Conservation (phyloP, 73 alveolate species). For the Tetrahymena thermophila region DNA sequence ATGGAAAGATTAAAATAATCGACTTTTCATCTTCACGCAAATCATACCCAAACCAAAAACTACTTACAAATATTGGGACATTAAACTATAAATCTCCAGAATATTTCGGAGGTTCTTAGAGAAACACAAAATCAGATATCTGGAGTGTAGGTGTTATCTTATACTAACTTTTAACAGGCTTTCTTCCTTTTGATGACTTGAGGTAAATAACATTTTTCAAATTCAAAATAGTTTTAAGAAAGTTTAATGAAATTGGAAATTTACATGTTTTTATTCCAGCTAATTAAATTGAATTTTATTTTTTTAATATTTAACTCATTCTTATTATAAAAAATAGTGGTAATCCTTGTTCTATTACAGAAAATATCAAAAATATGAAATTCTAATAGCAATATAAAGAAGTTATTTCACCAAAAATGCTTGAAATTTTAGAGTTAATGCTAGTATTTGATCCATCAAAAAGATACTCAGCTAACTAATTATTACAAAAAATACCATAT, state of each 20-base stretch:
- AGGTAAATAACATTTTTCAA: neutral
- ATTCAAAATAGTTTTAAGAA: neutral
- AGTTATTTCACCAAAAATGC: neutral
- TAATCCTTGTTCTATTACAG: neutral
- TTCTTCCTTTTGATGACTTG: neutral
- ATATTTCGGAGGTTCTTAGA: neutral
- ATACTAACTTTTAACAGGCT: neutral
- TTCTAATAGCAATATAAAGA: neutral
- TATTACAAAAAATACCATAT: neutral
- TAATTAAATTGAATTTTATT: too few species aligned
- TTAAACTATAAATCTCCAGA: neutral
- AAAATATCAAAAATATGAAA: neutral
- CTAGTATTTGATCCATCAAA: neutral
- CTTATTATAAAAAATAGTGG: neutral
- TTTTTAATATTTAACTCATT: too few species aligned
- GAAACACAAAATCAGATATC: neutral
- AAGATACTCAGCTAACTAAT: neutral
- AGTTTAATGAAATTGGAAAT: neutral
- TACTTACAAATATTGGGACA: neutral
- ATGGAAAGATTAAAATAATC: neutral
- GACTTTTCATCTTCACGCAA: neutral
- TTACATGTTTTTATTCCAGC: too few species aligned
- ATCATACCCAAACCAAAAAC: neutral
- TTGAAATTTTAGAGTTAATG: neutral
- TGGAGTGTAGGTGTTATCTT: neutral